These are phyloP conservation scores for Anthoceros angustus DNA, from an alignment of 225 moss, liverwort and hornwort genomes.

Conservation along the genomic window DNA sequence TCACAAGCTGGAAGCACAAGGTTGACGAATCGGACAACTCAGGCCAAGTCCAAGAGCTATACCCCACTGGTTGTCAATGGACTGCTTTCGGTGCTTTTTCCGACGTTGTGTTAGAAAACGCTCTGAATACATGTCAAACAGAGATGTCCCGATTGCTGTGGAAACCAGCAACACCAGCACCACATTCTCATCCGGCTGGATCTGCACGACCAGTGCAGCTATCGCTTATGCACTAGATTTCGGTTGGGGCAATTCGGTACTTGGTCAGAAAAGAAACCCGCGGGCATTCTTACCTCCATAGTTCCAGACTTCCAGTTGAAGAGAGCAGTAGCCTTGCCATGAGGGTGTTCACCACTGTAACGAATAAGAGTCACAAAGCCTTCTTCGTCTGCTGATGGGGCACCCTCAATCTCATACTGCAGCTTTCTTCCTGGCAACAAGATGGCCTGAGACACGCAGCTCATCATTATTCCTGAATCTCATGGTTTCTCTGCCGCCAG, in stretches of 20 bases:
- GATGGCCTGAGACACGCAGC: slow-evolving; percentile 7
- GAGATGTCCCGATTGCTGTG: neutral
- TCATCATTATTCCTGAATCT: neutral
- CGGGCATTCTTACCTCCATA: slow-evolving; percentile 12
- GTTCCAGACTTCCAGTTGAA: slow-evolving; percentile 20
- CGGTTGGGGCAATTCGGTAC: neutral
- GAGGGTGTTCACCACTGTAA: slow-evolving; percentile 13
- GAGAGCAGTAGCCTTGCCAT: slow-evolving; percentile 15
- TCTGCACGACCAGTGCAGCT: neutral
- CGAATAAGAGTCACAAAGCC: slow-evolving; percentile 17
- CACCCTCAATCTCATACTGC: slow-evolving; percentile 14
- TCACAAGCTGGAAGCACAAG: neutral
- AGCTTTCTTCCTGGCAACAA: slow-evolving; percentile 17
- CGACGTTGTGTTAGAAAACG: neutral
- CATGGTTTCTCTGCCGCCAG: slow-evolving; percentile 7
- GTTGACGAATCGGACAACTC: neutral
- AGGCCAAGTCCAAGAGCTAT: neutral
- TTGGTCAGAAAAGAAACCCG: neutral
- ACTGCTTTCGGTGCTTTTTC: neutral
- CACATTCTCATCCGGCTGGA: slow-evolving; percentile 6
- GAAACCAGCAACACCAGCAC: slow-evolving; percentile 6
- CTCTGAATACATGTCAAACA: slow-evolving; percentile 6
- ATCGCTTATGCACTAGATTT: neutral
- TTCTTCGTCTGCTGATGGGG: slow-evolving; percentile 12
- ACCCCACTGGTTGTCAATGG: slow-evolving; percentile 4